Base-by-base conservation (phyloP, 805 yeast genomes). In the Lachancea thermotolerans region DNA sequence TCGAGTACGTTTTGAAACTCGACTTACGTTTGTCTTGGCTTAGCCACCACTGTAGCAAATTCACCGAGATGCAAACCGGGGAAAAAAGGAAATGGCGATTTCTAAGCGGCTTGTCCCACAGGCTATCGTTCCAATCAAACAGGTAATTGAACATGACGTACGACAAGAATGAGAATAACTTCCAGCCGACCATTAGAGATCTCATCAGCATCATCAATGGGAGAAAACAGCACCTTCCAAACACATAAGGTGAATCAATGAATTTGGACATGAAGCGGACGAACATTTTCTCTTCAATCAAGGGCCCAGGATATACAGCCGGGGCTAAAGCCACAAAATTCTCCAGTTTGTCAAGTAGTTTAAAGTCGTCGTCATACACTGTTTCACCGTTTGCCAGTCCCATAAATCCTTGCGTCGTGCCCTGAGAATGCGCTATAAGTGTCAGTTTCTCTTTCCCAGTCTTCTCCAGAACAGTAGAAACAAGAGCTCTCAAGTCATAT, bases 31-130 rank as follows among this genome's bases (percentile, higher is more conserved):
- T 52, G 37, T 54, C 52, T 6, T 63, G 59, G 36, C 80, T 79
- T 16, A 89, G 68, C 98, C 98, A 91, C 97, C 98, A 93, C 38
- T 78, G 73, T 95, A 91, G 89, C 46, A 86, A 69, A 51, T 80
- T 78, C 1, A 88, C 73, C 21, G 95, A 82, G 12, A 90, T 83
- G 60, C 78, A 85, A 4, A 85, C 86, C 0, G 96, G 96, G 2
- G 95, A 83, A 60, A 88, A 90, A 5, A 90, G 65, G 51, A 91
- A 89, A 64, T 86, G 88, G 30, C 90, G 72, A 49, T 78, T 76
- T 55, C 91, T 72, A 18, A 87, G 66, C 25, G 72, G 66, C 21
- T 66, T 69, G 58, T 89, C 85, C 83, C 97, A 93, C 27, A 84
- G 69, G 11, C 62, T 62, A 55, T 88, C 95, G 58, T 75, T 78